Evolutionary conservation across 1,139 yeast species (phyloP).

Genomic region (Kluyveromyces sp.): DNA sequence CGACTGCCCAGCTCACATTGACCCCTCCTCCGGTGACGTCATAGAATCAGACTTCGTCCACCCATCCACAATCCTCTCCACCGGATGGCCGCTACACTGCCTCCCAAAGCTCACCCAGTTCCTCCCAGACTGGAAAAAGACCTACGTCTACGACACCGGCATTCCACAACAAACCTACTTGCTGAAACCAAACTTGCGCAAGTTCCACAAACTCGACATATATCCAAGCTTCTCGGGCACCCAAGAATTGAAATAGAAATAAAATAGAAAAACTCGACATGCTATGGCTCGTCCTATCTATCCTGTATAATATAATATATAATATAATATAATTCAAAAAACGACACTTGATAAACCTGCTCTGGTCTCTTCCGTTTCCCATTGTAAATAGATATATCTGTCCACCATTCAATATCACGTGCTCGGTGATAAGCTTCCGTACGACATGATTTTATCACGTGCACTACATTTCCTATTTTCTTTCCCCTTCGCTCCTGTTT

Average conservation of each 20-base stretch:
- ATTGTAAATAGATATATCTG: no score
- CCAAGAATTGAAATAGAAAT: constrained; percentile 1
- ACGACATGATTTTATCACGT: no score
- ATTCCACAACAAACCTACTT: constrained; percentile 40
- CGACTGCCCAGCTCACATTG: constrained; percentile 80
- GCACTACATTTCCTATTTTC: no score
- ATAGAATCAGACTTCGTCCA: constrained; percentile 16
- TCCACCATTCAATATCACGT: no score
- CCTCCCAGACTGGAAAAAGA: constrained; percentile 32
- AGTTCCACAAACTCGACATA: constrained; percentile 23
- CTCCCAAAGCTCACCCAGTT: constrained; percentile 42
- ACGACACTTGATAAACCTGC: no score
- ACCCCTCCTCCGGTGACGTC: constrained; percentile 46
- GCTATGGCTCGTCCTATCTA: no score
- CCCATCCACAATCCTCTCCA: constrained; percentile 44
- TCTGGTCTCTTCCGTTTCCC: no score
- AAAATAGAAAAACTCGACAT: background rate
- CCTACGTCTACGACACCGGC: constrained; percentile 64
- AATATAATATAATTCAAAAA: no score
- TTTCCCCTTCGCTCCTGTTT: no score
- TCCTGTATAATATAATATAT: no score
- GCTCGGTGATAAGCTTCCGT: no score
- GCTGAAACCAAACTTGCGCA: constrained; percentile 25
- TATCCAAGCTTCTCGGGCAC: constrained; percentile 4
- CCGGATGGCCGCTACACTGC: constrained; percentile 71